Base-by-base conservation (phyloP, 768 basidiomycete genomes). In the Punctularia strigosozonata region DNA sequence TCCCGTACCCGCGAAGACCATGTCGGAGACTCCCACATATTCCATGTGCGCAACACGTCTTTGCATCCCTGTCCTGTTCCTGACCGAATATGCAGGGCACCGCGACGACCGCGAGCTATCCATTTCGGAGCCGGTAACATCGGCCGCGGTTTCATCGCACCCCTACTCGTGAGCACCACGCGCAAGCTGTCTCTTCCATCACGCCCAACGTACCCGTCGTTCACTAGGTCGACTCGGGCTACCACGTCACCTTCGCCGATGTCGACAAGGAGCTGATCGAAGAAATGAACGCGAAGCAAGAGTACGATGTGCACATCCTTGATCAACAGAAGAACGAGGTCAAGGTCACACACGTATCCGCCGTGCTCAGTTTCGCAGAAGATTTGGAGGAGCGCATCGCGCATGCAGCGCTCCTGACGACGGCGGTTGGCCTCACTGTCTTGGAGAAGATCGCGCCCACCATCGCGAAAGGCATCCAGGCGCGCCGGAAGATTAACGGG, bases 61-160 rank as follows among this genome's bases (percentile, higher is more conserved):
- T n/a, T n/a, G n/a, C n/a, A n/a, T n/a, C n/a, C n/a, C n/a, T n/a
- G n/a, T n/a, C n/a, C n/a, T n/a, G n/a, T n/a, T n/a, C n/a, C n/a
- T n/a, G n/a, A n/a, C n/a, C n/a, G n/a, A n/a, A n/a, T n/a, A n/a
- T n/a, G n/a, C n/a, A n/a, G n/a, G n/a, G n/a, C n/a, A n/a, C n/a
- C n/a, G n/a, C n/a, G n/a, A n/a, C n/a, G n/a, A n/a, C n/a, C n/a
- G n/a, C n/a, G n/a, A 37, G 60, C 56, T 6, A 49, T 63, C 35
- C 62, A 63, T 43, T 62, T 63, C 38, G 62, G 62, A 21, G 62
- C 61, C 3, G 61, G 61, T 5, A 62, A 60, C 46, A 60, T 62
- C 33, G 62, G 62, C 10, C 54, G 60, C 5, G 62, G 62, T 6
- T 62, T 63, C 45, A 63, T 63, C 36, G 62, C 59, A 0, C 61